Base-by-base conservation (phyloP, 2,329 filamentous ascomycete genomes). In the Setomelanomma holmii region DNA sequence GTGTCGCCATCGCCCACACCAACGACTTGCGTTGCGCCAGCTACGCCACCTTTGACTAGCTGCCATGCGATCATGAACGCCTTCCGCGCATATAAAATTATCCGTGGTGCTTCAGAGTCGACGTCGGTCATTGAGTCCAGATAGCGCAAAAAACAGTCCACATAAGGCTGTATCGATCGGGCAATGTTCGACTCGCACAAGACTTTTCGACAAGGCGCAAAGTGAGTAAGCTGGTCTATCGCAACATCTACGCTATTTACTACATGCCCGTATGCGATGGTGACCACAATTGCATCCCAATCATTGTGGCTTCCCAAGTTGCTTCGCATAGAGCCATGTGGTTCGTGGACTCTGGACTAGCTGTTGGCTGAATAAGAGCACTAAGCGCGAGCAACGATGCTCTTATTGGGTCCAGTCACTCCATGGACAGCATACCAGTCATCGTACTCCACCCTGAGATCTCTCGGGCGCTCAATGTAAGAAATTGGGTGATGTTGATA, bases 61-160 rank as follows among this genome's bases (percentile, higher is more conserved):
- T 66, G 63, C 60, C 62, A 66, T 19, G 62, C 62, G 41, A 66
- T 61, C 56, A 63, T 62, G 21, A 62, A 63, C 1, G 62, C 60
- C 34, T 60, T 60, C 41, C 55, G 63, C 11, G 62, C 62, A 40
- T 63, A 66, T 7, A 66, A 22, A n/a, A 49, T 53, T 0, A 63
- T 47, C 62, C 58, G 63, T 1, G 62, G 62, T 14, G 58, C 62
- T 34, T 66, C 62, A 0, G 36, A 53, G 14, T 60, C 53, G 5
- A 58, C 56, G 11, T 46, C 21, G 1, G 46, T 12, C 7, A 53
- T 61, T 4, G 41, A 40, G 17, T 63, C 55, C 10, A 66, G 53
- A 47, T 66, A 66, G 19, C 53, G 56, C 30, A 66, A 35, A n/a
- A 63, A 63, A 60, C 62, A 62, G 23, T 66, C 60, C 10, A 63